Percentiles rank a stretch among this genome's conserved stretches.
These are phyloP conservation scores for Juncus effusus DNA, from an alignment of 176 grass and related monocot species.

Conservation along the genomic window DNA sequence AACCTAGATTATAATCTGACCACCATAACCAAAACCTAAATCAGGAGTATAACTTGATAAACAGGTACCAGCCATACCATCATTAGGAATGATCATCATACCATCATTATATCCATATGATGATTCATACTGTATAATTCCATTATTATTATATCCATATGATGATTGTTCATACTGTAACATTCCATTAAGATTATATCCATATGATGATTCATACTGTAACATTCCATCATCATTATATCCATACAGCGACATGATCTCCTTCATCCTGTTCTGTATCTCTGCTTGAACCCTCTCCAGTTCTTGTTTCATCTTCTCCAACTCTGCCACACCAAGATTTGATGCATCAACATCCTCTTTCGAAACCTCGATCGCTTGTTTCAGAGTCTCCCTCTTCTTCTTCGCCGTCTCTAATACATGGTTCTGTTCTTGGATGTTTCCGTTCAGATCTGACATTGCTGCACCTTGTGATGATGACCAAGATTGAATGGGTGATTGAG, in stretches of 20 bases:
- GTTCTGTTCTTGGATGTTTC: not conserved
- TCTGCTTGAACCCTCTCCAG: constrained; percentile 32
- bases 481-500: not conserved
- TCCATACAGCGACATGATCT: not conserved
- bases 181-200: too few species aligned
- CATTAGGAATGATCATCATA: too few species aligned
- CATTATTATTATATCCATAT: too few species aligned
- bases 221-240: too few species aligned
- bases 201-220: too few species aligned
- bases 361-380: not conserved
- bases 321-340: not conserved
- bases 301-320: constrained; percentile 13
- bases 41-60: too few species aligned
- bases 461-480: not conserved
- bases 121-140: too few species aligned
- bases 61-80: too few species aligned
- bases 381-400: constrained; percentile 12
- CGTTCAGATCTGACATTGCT: not conserved
- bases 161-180: too few species aligned
- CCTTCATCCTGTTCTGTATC: not conserved
- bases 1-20: too few species aligned
- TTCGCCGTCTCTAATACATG: constrained; percentile 9
- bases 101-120: too few species aligned
- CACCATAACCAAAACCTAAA: too few species aligned
- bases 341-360: not conserved